phyloP scores from a whole-genome alignment of 2,329 filamentous ascomycete genomes.

The Phoma sp. region DNA sequence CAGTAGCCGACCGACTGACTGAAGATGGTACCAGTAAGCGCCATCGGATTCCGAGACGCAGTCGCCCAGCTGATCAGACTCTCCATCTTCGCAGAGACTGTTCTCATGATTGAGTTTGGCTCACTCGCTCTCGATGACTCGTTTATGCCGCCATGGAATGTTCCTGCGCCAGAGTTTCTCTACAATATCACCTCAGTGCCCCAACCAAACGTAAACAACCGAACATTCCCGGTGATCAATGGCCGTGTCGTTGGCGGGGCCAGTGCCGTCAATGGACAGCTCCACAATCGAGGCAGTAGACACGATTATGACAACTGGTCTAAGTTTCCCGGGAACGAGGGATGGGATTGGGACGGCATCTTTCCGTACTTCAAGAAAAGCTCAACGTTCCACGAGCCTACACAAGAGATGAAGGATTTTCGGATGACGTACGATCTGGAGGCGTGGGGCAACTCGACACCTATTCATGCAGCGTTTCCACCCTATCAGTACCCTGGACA shows the following conservation, averaged over 20 bases:
- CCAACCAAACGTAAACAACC: conserved; percentile 21
- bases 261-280: conserved; percentile 40
- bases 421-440: conserved; percentile 22
- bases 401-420: conserved; percentile 14
- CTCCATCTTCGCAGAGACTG: conserved; percentile 19
- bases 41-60: background rate
- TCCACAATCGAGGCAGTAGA: conserved; percentile 3
- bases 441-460: conserved; percentile 19
- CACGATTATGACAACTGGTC: conserved; percentile 1
- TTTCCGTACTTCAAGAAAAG: conserved; percentile 17
- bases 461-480: conserved; percentile 5
- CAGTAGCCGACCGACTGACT: conserved; percentile 35
- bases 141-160: conserved; percentile 30
- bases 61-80: background rate
- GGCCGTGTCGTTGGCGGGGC: conserved; percentile 27
- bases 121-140: conserved; percentile 30
- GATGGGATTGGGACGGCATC: background rate
- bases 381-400: conserved; percentile 23
- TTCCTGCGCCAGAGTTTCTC: conserved; percentile 33
- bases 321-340: conserved; percentile 2
- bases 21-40: conserved; percentile 24
- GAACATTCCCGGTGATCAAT: conserved; percentile 5
- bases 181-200: conserved; percentile 26
- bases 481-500: conserved; percentile 23
- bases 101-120: conserved; percentile 40